These are phyloP conservation scores for Botryotinia narcissicola DNA, from an alignment of 2,329 filamentous ascomycete genomes.

Conservation along the genomic window DNA sequence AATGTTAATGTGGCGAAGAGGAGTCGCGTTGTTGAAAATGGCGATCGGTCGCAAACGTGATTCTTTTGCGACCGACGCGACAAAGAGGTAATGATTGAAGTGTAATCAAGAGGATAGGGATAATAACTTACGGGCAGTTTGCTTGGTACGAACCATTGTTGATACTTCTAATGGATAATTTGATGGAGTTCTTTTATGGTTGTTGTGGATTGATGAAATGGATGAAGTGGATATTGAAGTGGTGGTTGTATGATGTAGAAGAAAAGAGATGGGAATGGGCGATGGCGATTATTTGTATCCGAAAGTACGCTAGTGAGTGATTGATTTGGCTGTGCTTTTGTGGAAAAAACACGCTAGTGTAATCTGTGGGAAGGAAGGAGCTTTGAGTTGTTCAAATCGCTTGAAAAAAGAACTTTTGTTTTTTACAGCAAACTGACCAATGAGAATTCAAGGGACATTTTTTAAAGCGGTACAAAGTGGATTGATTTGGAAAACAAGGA, in stretches of 20 bases:
- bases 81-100: conserved; percentile 1
- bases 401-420: conserved; percentile 14
- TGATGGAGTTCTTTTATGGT: conserved; percentile 21
- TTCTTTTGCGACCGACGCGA: conserved; percentile 32
- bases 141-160: conserved; percentile 44
- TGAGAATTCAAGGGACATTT: conserved; percentile 19
- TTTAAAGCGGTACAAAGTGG: neutral
- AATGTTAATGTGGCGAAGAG: conserved; percentile 6
- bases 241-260: conserved; percentile 37
- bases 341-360: conserved; percentile 8
- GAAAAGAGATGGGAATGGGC: conserved; percentile 35
- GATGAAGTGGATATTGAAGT: conserved; percentile 14
- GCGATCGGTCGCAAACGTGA: conserved; percentile 24
- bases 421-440: conserved; percentile 24
- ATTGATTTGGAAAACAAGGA: neutral
- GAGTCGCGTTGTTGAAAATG: conserved; percentile 21
- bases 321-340: conserved; percentile 25
- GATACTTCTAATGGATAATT: conserved; percentile 23
- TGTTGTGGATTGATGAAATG: conserved; percentile 28
- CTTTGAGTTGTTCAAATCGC: conserved; percentile 13
- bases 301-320: conserved; percentile 34
- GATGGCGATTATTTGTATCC: conserved; percentile 37
- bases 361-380: conserved; percentile 9
- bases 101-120: neutral
- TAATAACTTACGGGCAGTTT: conserved; percentile 26